Percentiles rank a stretch among this genome's conserved stretches.
phyloP scores from a whole-genome alignment of 371 early-diverging fungal species.

The Mortierella sp. region DNA sequence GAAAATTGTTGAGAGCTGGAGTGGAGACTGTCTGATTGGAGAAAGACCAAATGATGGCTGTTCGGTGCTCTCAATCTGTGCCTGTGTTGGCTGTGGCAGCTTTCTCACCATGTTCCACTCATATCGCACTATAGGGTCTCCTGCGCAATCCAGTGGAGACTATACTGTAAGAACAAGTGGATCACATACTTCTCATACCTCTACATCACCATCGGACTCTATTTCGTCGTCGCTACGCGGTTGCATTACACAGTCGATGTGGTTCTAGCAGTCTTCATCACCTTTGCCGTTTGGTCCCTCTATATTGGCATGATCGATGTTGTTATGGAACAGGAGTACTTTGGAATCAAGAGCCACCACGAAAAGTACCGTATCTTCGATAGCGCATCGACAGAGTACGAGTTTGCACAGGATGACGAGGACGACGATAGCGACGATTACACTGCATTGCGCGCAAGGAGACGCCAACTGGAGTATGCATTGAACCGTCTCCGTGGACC shows the following conservation, averaged over 20 bases:
- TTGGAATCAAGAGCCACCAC: conserved; percentile 37
- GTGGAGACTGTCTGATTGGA: too few species aligned
- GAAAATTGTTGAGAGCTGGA: too few species aligned
- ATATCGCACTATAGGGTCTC: conserved; percentile 23
- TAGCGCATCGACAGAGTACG: conserved; percentile 8
- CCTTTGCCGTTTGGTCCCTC: conserved; percentile 55
- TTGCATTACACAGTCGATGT: conserved; percentile 81
- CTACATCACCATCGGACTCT: conserved; percentile 61
- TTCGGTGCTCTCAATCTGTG: conserved; percentile 8
- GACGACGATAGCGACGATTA: conserved; percentile 6
- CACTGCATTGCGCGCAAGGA: conserved; percentile 1
- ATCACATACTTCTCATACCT: conserved; percentile 62
- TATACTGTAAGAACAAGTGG: conserved; percentile 65
- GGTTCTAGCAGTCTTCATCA: conserved; percentile 72
- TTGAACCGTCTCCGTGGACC: conserved; percentile 47
- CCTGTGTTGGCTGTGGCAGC: neutral
- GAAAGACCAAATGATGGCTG: neutral
- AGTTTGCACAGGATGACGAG: conserved; percentile 19
- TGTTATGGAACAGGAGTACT: conserved; percentile 54
- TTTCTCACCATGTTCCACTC: neutral
- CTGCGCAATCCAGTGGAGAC: conserved; percentile 72
- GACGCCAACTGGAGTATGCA: conserved; percentile 19
- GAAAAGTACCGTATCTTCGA: conserved; percentile 43
- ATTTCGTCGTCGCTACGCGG: conserved; percentile 71
- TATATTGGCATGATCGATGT: conserved; percentile 55